Base-by-base conservation (phyloP, 2,329 filamentous ascomycete genomes). In the Botrytis paeoniae region DNA sequence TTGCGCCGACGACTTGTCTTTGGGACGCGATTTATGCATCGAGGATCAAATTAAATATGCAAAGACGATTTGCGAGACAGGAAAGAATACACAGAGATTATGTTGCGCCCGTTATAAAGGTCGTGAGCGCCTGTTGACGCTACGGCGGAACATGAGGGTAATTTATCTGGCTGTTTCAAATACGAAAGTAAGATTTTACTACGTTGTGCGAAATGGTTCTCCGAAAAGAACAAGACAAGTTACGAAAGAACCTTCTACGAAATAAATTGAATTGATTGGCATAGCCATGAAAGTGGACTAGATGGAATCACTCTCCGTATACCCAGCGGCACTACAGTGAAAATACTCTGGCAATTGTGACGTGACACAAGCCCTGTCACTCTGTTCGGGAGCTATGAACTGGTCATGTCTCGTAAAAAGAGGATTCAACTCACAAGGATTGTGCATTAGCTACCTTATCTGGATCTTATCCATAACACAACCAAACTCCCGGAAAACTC, bases 361-460 rank as follows among this genome's bases (percentile, higher is more conserved):
- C 8, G 35, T 29, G 25, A 66, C n/a, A 51, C 12, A 54, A 39
- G 43, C 29, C 45, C 45, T 57, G 48, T 14, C 35, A 54, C 16
- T 51, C 35, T 32, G 25, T 68, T 68, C 35, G 32, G 43, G 43
- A n/a, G 25, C 32, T 51, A n/a, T 25, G 64, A 41, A 57, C 29
- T 68, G 45, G 48, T 57, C 39, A 57, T 68, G 65, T 68, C 25
- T 54, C 64, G 48, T 22, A 41, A 54, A 64, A 68, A 54, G 25
- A 57, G 64, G 35, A 32, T 41, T 37, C 32, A 20, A 48, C 25
- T 4, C 14, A 68, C 65, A 57, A 41, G 65, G 65, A 57, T 69
- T 37, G 35, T 68, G 64, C 45, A 68, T 68, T 41, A 68, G 45
- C 25, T n/a, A 57, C 37, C 37, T 69, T 69, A 69, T 69, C 65